phyloP scores from a whole-genome alignment of 495 filamentous ascomycete species.

The Xylaria cubensis region DNA sequence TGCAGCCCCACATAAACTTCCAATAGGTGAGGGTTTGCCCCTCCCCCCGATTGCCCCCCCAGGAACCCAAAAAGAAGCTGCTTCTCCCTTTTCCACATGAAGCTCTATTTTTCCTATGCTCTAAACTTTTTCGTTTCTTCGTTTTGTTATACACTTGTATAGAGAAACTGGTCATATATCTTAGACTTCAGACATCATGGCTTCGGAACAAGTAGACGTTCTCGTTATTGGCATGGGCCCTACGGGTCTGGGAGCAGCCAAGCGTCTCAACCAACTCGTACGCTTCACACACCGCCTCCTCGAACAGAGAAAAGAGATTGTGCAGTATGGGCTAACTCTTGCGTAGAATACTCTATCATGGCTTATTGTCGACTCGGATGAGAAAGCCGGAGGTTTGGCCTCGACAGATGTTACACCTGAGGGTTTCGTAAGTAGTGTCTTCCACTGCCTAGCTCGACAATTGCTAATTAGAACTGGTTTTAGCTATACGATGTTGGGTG shows the following conservation, averaged over 20 bases:
- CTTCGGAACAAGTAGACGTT: constrained; percentile 72
- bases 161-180: constrained; percentile 9
- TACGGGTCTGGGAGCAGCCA: constrained; percentile 95
- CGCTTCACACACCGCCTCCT: constrained; percentile 45
- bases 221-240: constrained; percentile 98
- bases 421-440: constrained; percentile 82
- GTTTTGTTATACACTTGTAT: constrained; percentile 7
- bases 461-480: constrained; percentile 33
- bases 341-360: constrained; percentile 85
- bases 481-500: constrained; percentile 95
- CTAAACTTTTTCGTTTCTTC: constrained; percentile 14
- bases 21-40: constrained; percentile 4
- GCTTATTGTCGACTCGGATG: constrained; percentile 93
- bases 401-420: constrained; percentile 96
- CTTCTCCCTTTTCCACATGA: constrained; percentile 22
- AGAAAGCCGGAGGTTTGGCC: constrained; percentile 93
- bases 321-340: constrained; percentile 37
- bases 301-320: constrained; percentile 18
- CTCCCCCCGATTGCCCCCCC: constrained; percentile 11
- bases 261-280: constrained; percentile 96
- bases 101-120: constrained; percentile 15
- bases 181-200: constrained; percentile 32
- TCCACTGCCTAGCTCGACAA: constrained; percentile 3
- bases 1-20: constrained; percentile 21
- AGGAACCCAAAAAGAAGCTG: constrained; percentile 23